Conservation (phyloP, 176 grass and related monocot species). For the Avena atlantica region DNA sequence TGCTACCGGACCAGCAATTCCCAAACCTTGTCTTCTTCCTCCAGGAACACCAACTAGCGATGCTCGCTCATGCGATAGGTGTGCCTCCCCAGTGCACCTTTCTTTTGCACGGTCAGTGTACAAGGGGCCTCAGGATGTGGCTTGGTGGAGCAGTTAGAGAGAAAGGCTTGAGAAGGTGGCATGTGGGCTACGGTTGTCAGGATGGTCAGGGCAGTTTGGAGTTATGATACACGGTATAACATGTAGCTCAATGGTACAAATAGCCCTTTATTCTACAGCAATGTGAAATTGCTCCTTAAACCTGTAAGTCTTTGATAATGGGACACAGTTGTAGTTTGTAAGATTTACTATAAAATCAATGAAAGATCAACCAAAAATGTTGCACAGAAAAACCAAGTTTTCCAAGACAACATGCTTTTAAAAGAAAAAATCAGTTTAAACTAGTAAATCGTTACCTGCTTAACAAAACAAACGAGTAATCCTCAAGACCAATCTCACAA, state of each 20-base stretch:
- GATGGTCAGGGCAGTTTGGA: background rate
- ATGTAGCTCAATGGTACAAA: conserved; percentile 1
- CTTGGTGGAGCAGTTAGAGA: background rate
- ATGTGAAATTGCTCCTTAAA: background rate
- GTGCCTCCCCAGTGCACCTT: background rate
- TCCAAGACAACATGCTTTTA: background rate
- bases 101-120: background rate
- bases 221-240: background rate
- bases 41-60: background rate
- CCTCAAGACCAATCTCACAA: conserved; percentile 93
- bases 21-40: background rate
- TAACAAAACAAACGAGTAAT: conserved; percentile 95
- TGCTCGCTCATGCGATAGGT: background rate
- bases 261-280: conserved; percentile 1
- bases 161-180: background rate
- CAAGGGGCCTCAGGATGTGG: background rate
- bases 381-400: conserved; percentile 23
- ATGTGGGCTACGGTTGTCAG: background rate
- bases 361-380: background rate
- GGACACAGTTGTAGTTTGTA: background rate
- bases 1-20: background rate
- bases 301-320: background rate
- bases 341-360: background rate
- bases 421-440: conserved; percentile 25
- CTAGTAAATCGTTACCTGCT: conserved; percentile 65